A percentile compares a stretch with the other conserved stretches of the same genome.
phyloP scores from a whole-genome alignment of 768 basidiomycete genomes.

The Panellus pusillus region DNA sequence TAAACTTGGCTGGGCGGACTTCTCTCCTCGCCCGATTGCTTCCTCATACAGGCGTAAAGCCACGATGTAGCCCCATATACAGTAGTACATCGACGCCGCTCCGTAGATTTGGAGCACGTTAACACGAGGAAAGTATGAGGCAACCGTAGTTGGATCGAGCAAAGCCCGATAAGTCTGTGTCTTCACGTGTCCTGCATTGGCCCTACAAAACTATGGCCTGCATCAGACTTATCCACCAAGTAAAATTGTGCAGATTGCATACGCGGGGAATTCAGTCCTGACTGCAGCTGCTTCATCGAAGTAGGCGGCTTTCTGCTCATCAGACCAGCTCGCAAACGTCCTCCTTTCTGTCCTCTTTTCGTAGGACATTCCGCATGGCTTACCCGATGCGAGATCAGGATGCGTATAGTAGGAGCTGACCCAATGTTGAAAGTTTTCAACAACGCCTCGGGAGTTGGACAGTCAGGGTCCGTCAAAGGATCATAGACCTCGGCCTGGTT shows the following conservation, averaged over 20 bases:
- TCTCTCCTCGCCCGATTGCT: background rate
- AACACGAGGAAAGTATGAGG: background rate
- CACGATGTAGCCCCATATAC: conserved; percentile 6
- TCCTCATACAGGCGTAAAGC: background rate
- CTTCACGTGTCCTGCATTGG: no score
- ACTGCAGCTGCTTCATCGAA: background rate
- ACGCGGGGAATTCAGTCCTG: background rate
- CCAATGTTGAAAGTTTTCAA: conserved; percentile 28
- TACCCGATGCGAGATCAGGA: conserved; percentile 10
- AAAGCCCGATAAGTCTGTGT: no score
- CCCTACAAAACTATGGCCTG: no score
- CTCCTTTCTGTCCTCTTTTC: background rate
- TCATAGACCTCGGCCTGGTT: conserved; percentile 22
- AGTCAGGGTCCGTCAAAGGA: conserved; percentile 24
- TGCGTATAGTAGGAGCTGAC: conserved; percentile 32
- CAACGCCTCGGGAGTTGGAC: conserved; percentile 24
- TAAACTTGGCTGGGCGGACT: no score
- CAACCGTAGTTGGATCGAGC: no score
- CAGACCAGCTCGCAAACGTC: background rate
- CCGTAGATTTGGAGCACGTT: background rate
- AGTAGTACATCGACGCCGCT: background rate
- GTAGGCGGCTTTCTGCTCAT: background rate
- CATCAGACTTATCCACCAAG: no score
- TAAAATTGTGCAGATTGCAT: background rate
- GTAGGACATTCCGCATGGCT: conserved; percentile 2